These are phyloP conservation scores for Sanghuangporus sanghuang DNA, from an alignment of 1,284 basidiomycete genomes.

Conservation along the genomic window DNA sequence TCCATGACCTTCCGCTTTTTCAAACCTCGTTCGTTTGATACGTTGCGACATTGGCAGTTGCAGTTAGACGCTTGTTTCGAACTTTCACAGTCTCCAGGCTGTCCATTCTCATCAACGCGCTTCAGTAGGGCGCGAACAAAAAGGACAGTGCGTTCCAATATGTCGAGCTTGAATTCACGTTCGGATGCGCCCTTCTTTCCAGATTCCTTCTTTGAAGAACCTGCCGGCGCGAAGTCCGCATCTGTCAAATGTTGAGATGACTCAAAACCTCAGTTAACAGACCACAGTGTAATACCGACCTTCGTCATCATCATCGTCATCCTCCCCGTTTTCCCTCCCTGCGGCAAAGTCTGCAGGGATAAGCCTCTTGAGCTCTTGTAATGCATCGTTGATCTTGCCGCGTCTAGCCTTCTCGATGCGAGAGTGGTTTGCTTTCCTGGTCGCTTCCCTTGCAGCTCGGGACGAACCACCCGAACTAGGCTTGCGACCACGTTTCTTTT, in stretches of 20 bases:
- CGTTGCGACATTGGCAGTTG: not conserved
- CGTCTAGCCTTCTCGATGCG: slow-evolving; percentile 79
- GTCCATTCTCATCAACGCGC: not conserved
- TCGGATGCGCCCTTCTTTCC: slow-evolving; percentile 26
- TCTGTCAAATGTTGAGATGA: not conserved
- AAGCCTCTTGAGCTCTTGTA: slow-evolving; percentile 58
- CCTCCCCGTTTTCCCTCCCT: slow-evolving; percentile 27
- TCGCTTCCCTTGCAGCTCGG: slow-evolving; percentile 66
- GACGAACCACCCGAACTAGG: slow-evolving; percentile 48
- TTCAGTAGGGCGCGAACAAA: slow-evolving; percentile 62
- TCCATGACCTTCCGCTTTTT: not conserved
- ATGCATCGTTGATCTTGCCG: slow-evolving; percentile 80
- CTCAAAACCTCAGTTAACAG: not conserved
- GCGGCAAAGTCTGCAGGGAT: slow-evolving; percentile 49
- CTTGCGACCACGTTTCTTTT: slow-evolving; percentile 59
- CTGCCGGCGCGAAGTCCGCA: not conserved
- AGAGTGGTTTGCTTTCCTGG: slow-evolving; percentile 77
- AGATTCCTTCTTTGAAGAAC: not conserved
- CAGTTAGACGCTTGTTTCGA: not conserved
- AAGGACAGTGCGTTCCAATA: slow-evolving; percentile 65
- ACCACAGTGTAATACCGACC: not conserved
- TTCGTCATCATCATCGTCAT: slow-evolving; percentile 1
- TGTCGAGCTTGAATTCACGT: slow-evolving; percentile 78
- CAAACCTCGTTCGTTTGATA: not conserved
- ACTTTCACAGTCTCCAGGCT: not conserved